Conservation (phyloP, 164 flowering plant species). For the Cinnamomum chago region DNA sequence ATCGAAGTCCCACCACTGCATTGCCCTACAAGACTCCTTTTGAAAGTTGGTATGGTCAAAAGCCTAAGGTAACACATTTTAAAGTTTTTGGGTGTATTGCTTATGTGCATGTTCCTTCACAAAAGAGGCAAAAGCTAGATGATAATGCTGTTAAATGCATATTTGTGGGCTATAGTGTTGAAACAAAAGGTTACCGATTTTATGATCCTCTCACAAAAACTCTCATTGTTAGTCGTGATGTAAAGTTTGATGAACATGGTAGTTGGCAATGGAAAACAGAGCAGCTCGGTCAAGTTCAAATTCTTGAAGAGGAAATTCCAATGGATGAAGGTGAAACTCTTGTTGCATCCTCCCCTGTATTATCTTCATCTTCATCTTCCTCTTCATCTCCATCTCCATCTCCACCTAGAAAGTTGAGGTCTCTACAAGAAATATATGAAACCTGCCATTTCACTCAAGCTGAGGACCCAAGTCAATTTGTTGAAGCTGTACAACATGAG, state of each 20-base stretch:
- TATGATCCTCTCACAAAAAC: background rate
- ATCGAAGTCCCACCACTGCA: background rate
- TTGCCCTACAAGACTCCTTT: background rate
- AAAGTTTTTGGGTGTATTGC: background rate
- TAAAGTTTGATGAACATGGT: background rate
- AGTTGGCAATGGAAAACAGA: background rate
- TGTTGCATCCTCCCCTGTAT: background rate
- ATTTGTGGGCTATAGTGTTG: background rate
- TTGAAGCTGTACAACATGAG: background rate
- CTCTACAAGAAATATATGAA: too few species aligned
- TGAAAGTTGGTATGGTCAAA: background rate
- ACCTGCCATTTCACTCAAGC: background rate
- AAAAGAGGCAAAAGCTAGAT: conserved; percentile 1
- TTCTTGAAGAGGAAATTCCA: background rate
- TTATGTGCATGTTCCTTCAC: background rate
- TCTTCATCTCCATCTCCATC: background rate
- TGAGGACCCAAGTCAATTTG: background rate
- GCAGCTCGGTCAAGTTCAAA: background rate
- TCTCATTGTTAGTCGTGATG: background rate
- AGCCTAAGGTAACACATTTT: background rate
- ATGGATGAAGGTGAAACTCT: background rate
- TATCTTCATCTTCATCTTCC: background rate
- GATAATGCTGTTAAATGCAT: background rate
- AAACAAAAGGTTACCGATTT: background rate
- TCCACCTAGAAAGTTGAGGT: too few species aligned